Evolutionary conservation across 306 rosid genomes (phyloP).

Genomic region (Clitoria ternatea): DNA sequence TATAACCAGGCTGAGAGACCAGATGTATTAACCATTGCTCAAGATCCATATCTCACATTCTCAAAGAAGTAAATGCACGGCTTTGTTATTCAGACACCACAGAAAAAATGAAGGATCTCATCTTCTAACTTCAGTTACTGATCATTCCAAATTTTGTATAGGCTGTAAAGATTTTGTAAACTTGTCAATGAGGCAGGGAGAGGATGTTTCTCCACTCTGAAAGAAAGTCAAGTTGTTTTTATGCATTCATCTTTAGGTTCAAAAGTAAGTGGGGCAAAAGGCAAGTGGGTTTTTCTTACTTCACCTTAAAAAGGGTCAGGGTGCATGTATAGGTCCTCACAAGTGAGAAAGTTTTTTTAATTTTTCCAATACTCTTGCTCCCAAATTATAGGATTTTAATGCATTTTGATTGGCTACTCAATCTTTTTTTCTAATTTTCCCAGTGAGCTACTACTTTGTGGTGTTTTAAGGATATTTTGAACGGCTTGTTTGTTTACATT

Average conservation of each 20-base stretch:
- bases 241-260: conserved; percentile 19
- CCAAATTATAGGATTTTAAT: conserved; percentile 20
- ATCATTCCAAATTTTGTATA: conserved; percentile 42
- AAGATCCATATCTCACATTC: conserved; percentile 85
- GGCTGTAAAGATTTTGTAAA: conserved; percentile 48
- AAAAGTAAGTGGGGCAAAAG: neutral
- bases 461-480: neutral
- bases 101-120: conserved; percentile 16
- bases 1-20: conserved; percentile 94
- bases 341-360: conserved; percentile 1
- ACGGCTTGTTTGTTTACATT: neutral
- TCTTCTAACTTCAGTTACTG: conserved; percentile 31
- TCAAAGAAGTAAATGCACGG: conserved; percentile 54
- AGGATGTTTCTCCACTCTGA: conserved; percentile 13
- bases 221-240: conserved; percentile 19
- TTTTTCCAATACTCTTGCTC: conserved; percentile 14
- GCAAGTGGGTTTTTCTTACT: conserved; percentile 15
- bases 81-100: conserved; percentile 6
- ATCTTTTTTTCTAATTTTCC: neutral
- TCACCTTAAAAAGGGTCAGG: conserved; percentile 20
- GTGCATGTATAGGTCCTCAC: conserved; percentile 31
- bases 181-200: conserved; percentile 17
- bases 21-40: conserved; percentile 81
- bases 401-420: conserved; percentile 11
- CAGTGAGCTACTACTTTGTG: neutral